phyloP scores from a whole-genome alignment of 495 filamentous ascomycete species.

The Cladorrhinum samala region DNA sequence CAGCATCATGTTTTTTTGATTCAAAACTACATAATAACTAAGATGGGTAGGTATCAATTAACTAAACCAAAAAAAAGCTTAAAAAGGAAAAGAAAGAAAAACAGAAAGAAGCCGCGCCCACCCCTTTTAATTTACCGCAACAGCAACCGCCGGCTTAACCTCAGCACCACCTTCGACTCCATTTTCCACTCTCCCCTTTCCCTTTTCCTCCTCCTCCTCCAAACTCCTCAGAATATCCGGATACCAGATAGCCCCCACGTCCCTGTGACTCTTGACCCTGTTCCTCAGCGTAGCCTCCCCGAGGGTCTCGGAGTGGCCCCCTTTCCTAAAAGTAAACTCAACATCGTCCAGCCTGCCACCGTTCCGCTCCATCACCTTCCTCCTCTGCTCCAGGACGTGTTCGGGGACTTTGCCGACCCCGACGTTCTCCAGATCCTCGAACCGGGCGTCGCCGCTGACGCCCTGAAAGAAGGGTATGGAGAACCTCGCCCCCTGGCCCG shows the following conservation, averaged over 20 bases:
- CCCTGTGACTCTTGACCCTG: slow-evolving; percentile 82
- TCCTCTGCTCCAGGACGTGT: slow-evolving; percentile 52
- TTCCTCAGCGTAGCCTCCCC: slow-evolving; percentile 84
- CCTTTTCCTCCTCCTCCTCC: slow-evolving; percentile 39
- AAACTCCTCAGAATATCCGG: slow-evolving; percentile 56
- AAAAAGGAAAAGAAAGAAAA: too few relatives aligned
- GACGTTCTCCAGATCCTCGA: slow-evolving; percentile 57
- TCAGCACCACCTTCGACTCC: slow-evolving; percentile 17
- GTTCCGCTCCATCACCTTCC: slow-evolving; percentile 42
- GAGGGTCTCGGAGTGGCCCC: slow-evolving; percentile 54
- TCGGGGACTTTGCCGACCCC: slow-evolving; percentile 62
- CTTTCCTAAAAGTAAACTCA: slow-evolving; percentile 71
- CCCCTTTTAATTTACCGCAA: slow-evolving; percentile 1
- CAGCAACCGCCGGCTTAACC: slow-evolving; percentile 3
- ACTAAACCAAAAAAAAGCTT: too few relatives aligned
- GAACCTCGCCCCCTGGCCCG: slow-evolving; percentile 66
- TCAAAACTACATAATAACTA: too few relatives aligned
- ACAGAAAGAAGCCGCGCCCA: too few relatives aligned
- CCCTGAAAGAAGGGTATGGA: slow-evolving; percentile 92
- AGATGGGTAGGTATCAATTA: too few relatives aligned
- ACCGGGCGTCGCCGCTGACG: slow-evolving; percentile 72
- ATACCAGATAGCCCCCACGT: slow-evolving; percentile 85
- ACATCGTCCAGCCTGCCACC: slow-evolving; percentile 59
- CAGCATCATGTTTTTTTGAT: too few relatives aligned
- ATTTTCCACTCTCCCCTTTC: slow-evolving; percentile 21